These are phyloP conservation scores for Jacaranda copaia DNA, from an alignment of 257 asterid species.

Conservation along the genomic window DNA sequence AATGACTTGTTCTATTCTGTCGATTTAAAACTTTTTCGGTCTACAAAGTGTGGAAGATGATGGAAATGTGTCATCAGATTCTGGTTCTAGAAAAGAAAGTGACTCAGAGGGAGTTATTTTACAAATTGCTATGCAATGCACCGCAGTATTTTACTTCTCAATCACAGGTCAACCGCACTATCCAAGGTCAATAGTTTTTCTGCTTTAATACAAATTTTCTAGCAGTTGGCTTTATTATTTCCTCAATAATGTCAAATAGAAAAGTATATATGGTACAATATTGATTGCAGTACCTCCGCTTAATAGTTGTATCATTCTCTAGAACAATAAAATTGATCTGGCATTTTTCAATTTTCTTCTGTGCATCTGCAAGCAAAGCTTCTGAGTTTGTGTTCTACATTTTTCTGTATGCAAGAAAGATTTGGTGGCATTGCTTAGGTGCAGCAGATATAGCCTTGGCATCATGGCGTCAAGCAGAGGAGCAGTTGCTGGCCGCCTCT, in stretches of 20 bases:
- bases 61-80: slow-evolving; percentile 87
- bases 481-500: slow-evolving; percentile 80
- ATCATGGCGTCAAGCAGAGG: slow-evolving; percentile 96
- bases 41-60: slow-evolving; percentile 85
- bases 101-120: slow-evolving; percentile 91
- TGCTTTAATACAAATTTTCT: background rate
- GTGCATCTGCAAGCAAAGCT: background rate
- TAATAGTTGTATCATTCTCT: background rate
- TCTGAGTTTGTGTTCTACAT: slow-evolving; percentile 8
- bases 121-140: slow-evolving; percentile 81
- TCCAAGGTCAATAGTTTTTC: slow-evolving; percentile 63
- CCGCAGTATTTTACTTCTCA: slow-evolving; percentile 81
- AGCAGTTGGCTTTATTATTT: slow-evolving; percentile 8
- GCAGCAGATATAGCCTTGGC: slow-evolving; percentile 92
- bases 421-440: slow-evolving; percentile 84
- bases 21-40: background rate
- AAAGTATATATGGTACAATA: background rate
- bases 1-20: background rate
- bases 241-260: background rate
- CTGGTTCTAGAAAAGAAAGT: slow-evolving; percentile 79
- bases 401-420: slow-evolving; percentile 50
- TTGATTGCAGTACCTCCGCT: background rate
- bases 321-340: slow-evolving; percentile 6
- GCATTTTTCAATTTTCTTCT: background rate
- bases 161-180: slow-evolving; percentile 76